phyloP scores from a whole-genome alignment of 306 rosid genomes.

The Vigna mungo region DNA sequence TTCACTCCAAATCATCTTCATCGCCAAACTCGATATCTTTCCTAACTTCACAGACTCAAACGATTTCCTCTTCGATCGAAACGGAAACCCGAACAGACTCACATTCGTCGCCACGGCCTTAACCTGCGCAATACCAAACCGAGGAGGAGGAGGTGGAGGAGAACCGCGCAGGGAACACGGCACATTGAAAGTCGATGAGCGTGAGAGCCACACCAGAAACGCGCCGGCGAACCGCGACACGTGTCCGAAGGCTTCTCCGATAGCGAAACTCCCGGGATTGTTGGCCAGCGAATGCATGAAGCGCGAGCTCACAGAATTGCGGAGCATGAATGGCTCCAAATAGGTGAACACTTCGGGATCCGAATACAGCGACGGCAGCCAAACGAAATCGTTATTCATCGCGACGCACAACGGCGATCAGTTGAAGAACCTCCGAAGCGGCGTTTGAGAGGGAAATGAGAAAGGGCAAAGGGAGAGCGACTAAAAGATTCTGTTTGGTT shows the following conservation, averaged over 20 bases:
- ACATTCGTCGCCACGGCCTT: slow-evolving; percentile 55
- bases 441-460: not conserved
- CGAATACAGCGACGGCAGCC: slow-evolving; percentile 71
- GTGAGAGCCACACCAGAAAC: slow-evolving; percentile 58
- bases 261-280: slow-evolving; percentile 59
- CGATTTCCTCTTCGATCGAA: slow-evolving; percentile 53
- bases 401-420: not conserved
- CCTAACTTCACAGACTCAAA: slow-evolving; percentile 45
- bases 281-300: slow-evolving; percentile 60
- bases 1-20: slow-evolving; percentile 62
- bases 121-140: slow-evolving; percentile 50
- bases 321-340: slow-evolving; percentile 58
- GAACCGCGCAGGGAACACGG: slow-evolving; percentile 50
- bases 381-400: slow-evolving; percentile 76
- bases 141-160: slow-evolving; percentile 25
- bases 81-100: slow-evolving; percentile 56
- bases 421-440: not conserved
- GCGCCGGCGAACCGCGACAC: slow-evolving; percentile 75
- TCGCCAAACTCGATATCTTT: slow-evolving; percentile 60
- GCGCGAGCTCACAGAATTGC: slow-evolving; percentile 52
- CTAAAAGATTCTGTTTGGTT: slow-evolving; percentile 30
- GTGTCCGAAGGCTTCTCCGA: slow-evolving; percentile 62
- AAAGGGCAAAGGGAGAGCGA: not conserved
- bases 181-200: slow-evolving; percentile 52
- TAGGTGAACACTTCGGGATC: slow-evolving; percentile 68